These are phyloP conservation scores for Termitomyces sp. DNA, from an alignment of 768 basidiomycete species.

Conservation along the genomic window DNA sequence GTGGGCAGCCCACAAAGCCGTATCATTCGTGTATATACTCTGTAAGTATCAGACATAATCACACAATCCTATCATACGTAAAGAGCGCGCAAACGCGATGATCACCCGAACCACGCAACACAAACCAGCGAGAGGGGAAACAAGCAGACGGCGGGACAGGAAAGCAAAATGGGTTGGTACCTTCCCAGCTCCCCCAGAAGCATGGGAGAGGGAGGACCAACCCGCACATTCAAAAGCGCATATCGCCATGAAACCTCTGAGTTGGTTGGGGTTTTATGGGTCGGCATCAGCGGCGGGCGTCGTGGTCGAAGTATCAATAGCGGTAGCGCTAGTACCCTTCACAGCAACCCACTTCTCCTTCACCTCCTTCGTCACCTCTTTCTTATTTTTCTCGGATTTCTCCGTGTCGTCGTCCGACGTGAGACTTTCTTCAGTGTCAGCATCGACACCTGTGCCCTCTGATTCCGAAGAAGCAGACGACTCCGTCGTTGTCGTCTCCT, in stretches of 20 bases:
- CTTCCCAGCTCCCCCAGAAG: neutral
- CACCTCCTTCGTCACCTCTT: constrained; percentile 41
- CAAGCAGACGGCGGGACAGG: constrained; percentile 15
- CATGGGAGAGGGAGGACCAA: neutral
- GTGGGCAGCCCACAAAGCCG: constrained; percentile 12
- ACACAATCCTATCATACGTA: constrained; percentile 5
- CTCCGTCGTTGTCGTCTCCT: constrained; percentile 17
- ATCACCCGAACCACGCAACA: constrained; percentile 15
- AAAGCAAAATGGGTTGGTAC: constrained; percentile 4
- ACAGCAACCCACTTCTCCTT: constrained; percentile 80
- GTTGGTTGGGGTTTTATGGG: constrained; percentile 7
- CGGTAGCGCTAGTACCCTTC: constrained; percentile 33
- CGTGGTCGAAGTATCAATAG: constrained; percentile 8
- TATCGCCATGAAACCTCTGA: constrained; percentile 4
- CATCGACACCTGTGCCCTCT: constrained; percentile 61
- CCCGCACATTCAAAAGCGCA: constrained; percentile 3
- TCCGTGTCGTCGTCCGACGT: constrained; percentile 71
- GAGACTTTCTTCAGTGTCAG: constrained; percentile 71
- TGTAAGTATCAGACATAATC: constrained; percentile 6
- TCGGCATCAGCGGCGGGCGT: constrained; percentile 17
- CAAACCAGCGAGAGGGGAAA: constrained; percentile 16
- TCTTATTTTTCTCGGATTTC: constrained; percentile 29
- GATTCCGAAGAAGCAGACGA: constrained; percentile 40
- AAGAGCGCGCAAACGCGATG: constrained; percentile 15
- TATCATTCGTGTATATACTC: constrained; percentile 20